Evolutionary conservation across 129 eudicot species (phyloP).

Genomic region (Gnaphalium uliginosum): DNA sequence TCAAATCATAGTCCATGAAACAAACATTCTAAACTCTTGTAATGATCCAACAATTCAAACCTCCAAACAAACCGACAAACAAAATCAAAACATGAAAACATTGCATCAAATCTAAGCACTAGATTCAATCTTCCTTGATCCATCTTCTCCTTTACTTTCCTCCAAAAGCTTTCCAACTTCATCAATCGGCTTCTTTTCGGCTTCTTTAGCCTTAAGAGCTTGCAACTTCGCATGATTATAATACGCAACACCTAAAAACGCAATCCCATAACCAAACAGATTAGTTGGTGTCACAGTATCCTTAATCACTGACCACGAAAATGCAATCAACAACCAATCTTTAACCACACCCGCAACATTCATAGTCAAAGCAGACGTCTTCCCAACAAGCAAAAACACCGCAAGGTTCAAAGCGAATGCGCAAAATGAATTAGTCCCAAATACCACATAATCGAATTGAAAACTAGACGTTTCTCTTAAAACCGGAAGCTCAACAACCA

Average conservation of each 20-base stretch:
- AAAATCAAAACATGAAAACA: too few species aligned
- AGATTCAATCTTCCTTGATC: neutral
- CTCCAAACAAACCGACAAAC: too few species aligned
- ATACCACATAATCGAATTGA: neutral
- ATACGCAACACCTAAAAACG: neutral
- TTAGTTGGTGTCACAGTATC: neutral
- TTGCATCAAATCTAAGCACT: neutral
- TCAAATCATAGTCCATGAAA: too few species aligned
- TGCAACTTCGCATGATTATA: neutral
- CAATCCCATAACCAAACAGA: neutral
- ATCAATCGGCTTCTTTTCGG: neutral
- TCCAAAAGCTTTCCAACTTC: neutral
- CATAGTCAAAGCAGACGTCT: constrained; percentile 7
- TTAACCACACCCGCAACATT: constrained; percentile 8
- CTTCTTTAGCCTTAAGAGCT: neutral
- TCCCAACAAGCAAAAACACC: neutral
- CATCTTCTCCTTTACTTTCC: neutral
- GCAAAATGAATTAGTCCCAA: constrained; percentile 2
- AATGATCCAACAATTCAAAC: too few species aligned
- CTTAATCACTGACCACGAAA: neutral
- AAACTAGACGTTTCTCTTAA: neutral
- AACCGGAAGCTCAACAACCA: constrained; percentile 1
- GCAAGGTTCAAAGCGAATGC: constrained; percentile 5
- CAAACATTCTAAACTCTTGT: too few species aligned
- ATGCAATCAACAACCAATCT: constrained; percentile 13